phyloP scores from a whole-genome alignment of 2,329 filamentous ascomycete species.

The Calonectria fujianensis region DNA sequence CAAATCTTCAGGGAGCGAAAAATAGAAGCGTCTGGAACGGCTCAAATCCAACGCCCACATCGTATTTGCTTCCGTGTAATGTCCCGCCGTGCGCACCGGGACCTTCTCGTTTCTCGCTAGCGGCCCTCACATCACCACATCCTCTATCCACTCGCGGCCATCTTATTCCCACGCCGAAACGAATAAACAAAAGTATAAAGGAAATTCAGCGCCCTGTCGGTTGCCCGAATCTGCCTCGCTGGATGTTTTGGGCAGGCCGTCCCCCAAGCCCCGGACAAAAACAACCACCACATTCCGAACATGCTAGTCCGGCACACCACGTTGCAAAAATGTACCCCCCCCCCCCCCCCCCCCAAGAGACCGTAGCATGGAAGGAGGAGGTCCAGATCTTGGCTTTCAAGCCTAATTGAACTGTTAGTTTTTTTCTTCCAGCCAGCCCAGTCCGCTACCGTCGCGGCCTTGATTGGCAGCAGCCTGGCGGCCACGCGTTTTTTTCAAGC shows the following conservation, averaged over 20 bases:
- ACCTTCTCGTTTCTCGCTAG: slow-evolving; percentile 17
- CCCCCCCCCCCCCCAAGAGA: neutral
- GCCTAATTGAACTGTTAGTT: slow-evolving; percentile 12
- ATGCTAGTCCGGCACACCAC: neutral
- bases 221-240: slow-evolving; percentile 12
- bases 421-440: neutral
- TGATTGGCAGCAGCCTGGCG: neutral
- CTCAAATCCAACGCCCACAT: slow-evolving; percentile 26
- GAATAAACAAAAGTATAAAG: slow-evolving; percentile 19
- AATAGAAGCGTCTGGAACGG: slow-evolving; percentile 32
- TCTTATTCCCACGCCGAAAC: slow-evolving; percentile 22
- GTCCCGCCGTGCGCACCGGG: neutral
- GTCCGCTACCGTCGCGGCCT: neutral
- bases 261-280: neutral
- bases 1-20: slow-evolving; percentile 25
- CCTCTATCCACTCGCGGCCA: slow-evolving; percentile 1
- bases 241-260: neutral
- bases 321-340: neutral
- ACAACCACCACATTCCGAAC: slow-evolving; percentile 14
- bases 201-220: neutral
- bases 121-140: slow-evolving; percentile 8
- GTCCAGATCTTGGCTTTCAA: slow-evolving; percentile 24
- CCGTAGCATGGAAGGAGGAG: neutral
- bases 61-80: slow-evolving; percentile 37
- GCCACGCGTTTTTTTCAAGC: slow-evolving; percentile 22